These are phyloP conservation scores for Papiliotrema terrestris DNA, from an alignment of 1,284 basidiomycete genomes.

Conservation along the genomic window DNA sequence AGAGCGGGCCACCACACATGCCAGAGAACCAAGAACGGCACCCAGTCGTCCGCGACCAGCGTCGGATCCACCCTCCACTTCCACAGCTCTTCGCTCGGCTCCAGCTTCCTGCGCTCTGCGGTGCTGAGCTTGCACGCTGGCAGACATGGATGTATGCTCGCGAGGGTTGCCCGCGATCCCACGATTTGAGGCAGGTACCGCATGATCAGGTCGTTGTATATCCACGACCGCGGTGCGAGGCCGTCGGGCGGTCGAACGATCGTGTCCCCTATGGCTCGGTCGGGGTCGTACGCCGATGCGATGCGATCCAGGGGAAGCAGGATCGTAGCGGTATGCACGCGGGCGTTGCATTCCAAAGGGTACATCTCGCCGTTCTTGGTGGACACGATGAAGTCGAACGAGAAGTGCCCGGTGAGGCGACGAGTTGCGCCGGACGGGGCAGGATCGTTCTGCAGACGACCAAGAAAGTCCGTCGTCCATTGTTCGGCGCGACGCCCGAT, in stretches of 20 bases:
- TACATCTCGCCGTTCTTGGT: conserved; percentile 39
- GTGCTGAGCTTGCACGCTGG: conserved; percentile 16
- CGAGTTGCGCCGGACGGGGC: conserved; percentile 20
- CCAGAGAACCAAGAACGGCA: conserved; percentile 42
- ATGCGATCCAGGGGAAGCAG: conserved; percentile 34
- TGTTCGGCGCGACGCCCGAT: conserved; percentile 41
- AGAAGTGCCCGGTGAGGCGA: conserved; percentile 48
- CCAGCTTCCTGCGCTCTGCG: neutral
- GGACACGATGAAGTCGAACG: conserved; percentile 51
- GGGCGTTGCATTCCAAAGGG: conserved; percentile 51
- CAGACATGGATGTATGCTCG: conserved; percentile 24
- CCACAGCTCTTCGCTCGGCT: conserved; percentile 19
- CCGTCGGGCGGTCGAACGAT: conserved; percentile 22
- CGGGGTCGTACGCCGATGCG: conserved; percentile 17
- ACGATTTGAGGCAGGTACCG: conserved; percentile 36
- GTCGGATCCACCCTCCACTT: conserved; percentile 32
- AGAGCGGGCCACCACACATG: conserved; percentile 39
- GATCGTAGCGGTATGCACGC: conserved; percentile 50
- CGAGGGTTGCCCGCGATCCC: conserved; percentile 14
- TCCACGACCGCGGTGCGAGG: conserved; percentile 40
- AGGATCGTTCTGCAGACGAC: conserved; percentile 28
- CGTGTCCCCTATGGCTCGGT: conserved; percentile 11
- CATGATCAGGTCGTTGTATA: conserved; percentile 46
- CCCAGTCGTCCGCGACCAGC: conserved; percentile 37
- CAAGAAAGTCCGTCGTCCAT: conserved; percentile 47